Percentiles rank a stretch among this genome's conserved stretches.
These are phyloP conservation scores for Puccinia novopanici DNA, from an alignment of 1,284 basidiomycete genomes.

Conservation along the genomic window DNA sequence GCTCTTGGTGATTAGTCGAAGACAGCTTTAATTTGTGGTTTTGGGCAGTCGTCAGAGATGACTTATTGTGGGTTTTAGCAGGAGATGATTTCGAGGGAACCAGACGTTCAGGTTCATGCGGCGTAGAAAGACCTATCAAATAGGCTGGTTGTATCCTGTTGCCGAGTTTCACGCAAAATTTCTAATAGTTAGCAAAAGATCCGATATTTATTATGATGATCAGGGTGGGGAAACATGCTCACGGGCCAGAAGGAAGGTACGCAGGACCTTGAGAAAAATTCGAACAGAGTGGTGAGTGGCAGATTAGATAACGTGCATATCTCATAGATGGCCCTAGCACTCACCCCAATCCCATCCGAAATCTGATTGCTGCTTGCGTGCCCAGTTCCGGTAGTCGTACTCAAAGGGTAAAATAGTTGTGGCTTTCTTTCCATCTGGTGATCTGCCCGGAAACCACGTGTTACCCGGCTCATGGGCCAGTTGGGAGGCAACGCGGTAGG, in stretches of 20 bases:
- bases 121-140: conserved; percentile 32
- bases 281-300: neutral
- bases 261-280: conserved; percentile 32
- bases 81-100: neutral
- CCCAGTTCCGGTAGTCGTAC: conserved; percentile 55
- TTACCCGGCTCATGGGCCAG: conserved; percentile 42
- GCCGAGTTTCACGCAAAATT: neutral
- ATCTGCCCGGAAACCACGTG: conserved; percentile 31
- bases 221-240: neutral
- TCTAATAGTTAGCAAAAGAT: neutral
- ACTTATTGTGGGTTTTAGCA: neutral
- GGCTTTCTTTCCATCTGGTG: neutral
- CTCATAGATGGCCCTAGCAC: neutral
- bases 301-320: neutral
- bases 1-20: neutral
- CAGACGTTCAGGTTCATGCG: neutral
- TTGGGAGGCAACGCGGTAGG: conserved; percentile 6
- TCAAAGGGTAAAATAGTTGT: conserved; percentile 51
- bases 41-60: neutral
- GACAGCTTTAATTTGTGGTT: neutral
- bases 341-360: conserved; percentile 58
- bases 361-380: conserved; percentile 56
- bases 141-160: conserved; percentile 36
- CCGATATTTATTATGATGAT: neutral
- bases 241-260: conserved; percentile 47